A percentile compares a stretch with the other conserved stretches of the same genome.
Conservation (phyloP, 1,284 basidiomycete genomes). For the Microbotryum intermedium region DNA sequence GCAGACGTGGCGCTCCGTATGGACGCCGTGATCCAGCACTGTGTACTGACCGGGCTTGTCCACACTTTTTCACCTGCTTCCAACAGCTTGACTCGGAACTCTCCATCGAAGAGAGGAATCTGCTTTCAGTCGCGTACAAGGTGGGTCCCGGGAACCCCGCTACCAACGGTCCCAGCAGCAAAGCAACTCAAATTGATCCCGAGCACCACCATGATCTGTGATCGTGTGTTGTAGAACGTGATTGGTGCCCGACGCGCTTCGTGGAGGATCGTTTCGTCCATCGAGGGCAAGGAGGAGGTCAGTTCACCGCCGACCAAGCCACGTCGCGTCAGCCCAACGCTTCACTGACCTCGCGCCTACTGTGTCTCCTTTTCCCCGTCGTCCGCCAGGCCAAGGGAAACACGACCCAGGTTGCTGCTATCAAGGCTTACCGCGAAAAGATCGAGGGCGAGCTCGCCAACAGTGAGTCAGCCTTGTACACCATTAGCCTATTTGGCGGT, state of each 20-base stretch:
- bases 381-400: constrained; percentile 33
- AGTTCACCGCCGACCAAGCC: constrained; percentile 1
- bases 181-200: not conserved
- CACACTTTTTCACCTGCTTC: no score
- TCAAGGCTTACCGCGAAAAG: constrained; percentile 39
- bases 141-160: constrained; percentile 25
- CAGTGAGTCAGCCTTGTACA: constrained; percentile 13
- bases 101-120: constrained; percentile 46
- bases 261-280: constrained; percentile 46
- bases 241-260: constrained; percentile 46
- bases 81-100: constrained; percentile 39
- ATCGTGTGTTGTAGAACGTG: constrained; percentile 25
- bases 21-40: no score
- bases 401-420: constrained; percentile 33
- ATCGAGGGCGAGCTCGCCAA: constrained; percentile 34
- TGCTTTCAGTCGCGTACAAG: constrained; percentile 47
- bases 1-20: no score
- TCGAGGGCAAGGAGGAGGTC: constrained; percentile 45
- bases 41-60: not conserved
- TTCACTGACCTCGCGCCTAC: not conserved
- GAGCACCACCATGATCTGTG: not conserved
- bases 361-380: not conserved
- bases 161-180: not conserved
- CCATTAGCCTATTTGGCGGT: not conserved
- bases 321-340: not conserved